Percentiles rank a stretch among this genome's conserved stretches.
Evolutionary conservation across 495 filamentous ascomycete genomes (phyloP).

Genomic region (Aspergillus ellipticus): DNA sequence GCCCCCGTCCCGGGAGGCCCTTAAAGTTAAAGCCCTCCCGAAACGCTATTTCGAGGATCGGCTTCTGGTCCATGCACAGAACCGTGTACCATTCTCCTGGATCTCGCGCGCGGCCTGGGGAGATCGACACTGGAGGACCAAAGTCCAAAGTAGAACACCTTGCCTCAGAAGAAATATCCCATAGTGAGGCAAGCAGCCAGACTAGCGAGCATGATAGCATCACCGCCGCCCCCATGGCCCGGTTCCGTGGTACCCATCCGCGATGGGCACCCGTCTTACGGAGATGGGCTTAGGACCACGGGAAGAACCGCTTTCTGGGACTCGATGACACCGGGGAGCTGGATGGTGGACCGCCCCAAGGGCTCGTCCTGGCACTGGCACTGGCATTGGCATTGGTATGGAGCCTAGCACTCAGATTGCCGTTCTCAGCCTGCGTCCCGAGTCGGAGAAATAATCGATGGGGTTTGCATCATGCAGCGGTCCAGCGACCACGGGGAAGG

Average conservation of each 20-base stretch:
- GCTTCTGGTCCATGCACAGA: constrained; percentile 3
- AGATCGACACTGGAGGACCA: not conserved
- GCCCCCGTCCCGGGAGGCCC: not conserved
- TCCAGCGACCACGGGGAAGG: not conserved
- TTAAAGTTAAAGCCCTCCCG: constrained; percentile 6
- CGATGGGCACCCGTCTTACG: not conserved
- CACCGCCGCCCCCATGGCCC: not conserved
- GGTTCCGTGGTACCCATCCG: not conserved
- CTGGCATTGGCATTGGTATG: too few species aligned
- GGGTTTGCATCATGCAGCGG: not conserved
- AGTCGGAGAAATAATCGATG: not conserved
- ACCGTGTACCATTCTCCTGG: not conserved
- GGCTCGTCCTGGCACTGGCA: too few species aligned
- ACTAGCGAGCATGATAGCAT: too few species aligned
- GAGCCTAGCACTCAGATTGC: too few species aligned
- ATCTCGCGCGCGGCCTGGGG: not conserved
- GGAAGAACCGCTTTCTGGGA: constrained; percentile 12
- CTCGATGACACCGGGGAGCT: constrained; percentile 5
- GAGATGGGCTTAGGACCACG: not conserved
- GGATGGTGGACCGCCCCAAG: constrained; percentile 2
- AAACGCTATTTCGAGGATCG: constrained; percentile 5
- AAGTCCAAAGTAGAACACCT: not conserved
- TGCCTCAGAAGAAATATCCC: not conserved
- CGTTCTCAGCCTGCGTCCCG: not conserved
- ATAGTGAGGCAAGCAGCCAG: not conserved